These are phyloP conservation scores for Sporisorium reilianum DNA, from an alignment of 1,284 basidiomycete genomes.

Conservation along the genomic window DNA sequence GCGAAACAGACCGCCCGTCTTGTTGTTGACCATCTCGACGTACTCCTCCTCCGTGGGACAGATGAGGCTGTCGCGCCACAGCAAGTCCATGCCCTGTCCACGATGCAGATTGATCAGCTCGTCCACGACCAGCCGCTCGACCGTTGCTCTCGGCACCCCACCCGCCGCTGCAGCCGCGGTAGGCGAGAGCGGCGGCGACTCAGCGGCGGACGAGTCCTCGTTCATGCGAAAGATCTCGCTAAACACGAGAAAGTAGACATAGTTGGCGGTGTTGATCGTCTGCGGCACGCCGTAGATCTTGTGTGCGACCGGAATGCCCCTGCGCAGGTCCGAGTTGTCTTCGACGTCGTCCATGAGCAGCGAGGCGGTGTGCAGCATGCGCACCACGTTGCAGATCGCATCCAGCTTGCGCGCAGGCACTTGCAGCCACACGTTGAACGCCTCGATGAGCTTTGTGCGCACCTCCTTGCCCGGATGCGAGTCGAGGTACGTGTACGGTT, in stretches of 20 bases:
- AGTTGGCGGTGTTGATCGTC: constrained; percentile 97
- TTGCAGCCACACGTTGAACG: constrained; percentile 92
- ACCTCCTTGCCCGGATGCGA: constrained; percentile 94
- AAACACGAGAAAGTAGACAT: constrained; percentile 84
- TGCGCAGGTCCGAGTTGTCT: constrained; percentile 88
- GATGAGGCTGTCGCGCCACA: constrained; percentile 90
- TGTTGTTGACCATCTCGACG: constrained; percentile 96
- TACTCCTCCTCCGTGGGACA: constrained; percentile 97
- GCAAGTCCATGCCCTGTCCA: constrained; percentile 93
- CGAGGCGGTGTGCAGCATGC: constrained; percentile 94
- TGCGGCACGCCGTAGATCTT: constrained; percentile 96
- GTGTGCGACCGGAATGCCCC: constrained; percentile 90
- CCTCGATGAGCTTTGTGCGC: constrained; percentile 86
- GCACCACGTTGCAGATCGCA: constrained; percentile 83
- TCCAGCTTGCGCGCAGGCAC: constrained; percentile 80
- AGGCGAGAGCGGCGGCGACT: constrained; percentile 27
- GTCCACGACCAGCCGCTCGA: constrained; percentile 57
- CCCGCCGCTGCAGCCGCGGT: constrained; percentile 15
- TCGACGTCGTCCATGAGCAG: constrained; percentile 97
- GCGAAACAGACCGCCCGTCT: constrained; percentile 93
- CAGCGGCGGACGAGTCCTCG: constrained; percentile 73
- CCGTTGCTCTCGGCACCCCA: constrained; percentile 14
- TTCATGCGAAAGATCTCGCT: constrained; percentile 75
- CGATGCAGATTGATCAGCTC: constrained; percentile 92
- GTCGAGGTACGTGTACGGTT: constrained; percentile 89